These are phyloP conservation scores for Tetrapisispora arboricola DNA, from an alignment of 805 yeast genomes.

Conservation along the genomic window DNA sequence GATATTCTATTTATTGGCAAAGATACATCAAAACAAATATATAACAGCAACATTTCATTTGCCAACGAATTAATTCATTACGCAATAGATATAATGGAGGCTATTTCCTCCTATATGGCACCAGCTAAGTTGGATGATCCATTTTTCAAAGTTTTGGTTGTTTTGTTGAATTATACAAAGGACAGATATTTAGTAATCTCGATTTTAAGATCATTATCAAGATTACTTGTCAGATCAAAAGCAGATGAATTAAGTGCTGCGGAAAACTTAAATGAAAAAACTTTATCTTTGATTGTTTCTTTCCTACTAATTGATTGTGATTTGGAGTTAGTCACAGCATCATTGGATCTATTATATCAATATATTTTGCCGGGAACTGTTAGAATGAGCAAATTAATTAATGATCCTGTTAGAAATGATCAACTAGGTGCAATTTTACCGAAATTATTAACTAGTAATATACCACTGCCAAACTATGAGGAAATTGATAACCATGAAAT, in stretches of 20 bases:
- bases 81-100: slow-evolving; percentile 71
- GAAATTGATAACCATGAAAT: slow-evolving; percentile 19
- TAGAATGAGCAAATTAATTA: slow-evolving; percentile 44
- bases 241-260: slow-evolving; percentile 40
- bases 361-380: slow-evolving; percentile 54
- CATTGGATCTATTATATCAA: slow-evolving; percentile 75
- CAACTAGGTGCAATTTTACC: slow-evolving; percentile 54
- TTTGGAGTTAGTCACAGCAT: slow-evolving; percentile 58
- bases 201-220: slow-evolving; percentile 64
- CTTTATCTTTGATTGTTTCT: slow-evolving; percentile 47
- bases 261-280: slow-evolving; percentile 35
- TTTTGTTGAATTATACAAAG: slow-evolving; percentile 38
- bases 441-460: slow-evolving; percentile 43
- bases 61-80: slow-evolving; percentile 55
- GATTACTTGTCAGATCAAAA: slow-evolving; percentile 58
- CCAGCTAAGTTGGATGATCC: slow-evolving; percentile 61
- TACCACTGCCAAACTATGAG: slow-evolving; percentile 29
- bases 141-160: slow-evolving; percentile 46
- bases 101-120: slow-evolving; percentile 70
- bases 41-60: slow-evolving; percentile 27
- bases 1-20: slow-evolving; percentile 11
- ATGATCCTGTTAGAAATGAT: slow-evolving; percentile 38
- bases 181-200: slow-evolving; percentile 67
- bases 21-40: slow-evolving; percentile 19
- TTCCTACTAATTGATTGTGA: slow-evolving; percentile 48